A percentile compares a stretch with the other conserved stretches of the same genome.
Conservation (phyloP, 768 basidiomycete genomes). For the Xerocomellus amylosporus region DNA sequence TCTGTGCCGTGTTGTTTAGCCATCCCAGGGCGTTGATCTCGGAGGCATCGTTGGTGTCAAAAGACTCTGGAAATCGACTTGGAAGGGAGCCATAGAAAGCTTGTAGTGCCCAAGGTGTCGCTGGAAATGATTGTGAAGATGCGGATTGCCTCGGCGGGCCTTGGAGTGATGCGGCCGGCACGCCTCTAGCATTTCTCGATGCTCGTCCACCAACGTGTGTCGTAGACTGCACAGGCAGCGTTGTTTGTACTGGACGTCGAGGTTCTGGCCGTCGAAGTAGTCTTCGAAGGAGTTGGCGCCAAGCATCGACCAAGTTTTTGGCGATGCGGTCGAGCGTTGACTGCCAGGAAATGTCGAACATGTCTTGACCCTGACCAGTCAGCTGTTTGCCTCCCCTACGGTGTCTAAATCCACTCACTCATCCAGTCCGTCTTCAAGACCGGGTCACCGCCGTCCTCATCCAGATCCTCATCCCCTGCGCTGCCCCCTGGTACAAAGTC, state of each 20-base stretch:
- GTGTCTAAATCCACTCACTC: conserved; percentile 85
- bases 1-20: conserved; percentile 51
- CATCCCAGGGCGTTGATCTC: conserved; percentile 56
- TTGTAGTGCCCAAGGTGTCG: no score
- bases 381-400: conserved; percentile 76
- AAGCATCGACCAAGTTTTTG: conserved; percentile 26
- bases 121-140: no score
- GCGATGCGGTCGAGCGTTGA: conserved; percentile 23
- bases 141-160: no score
- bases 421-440: conserved; percentile 75
- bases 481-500: conserved; percentile 97
- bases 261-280: conserved; percentile 20
- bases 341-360: no score
- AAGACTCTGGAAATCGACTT: conserved; percentile 53
- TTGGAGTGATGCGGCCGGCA: conserved; percentile 44
- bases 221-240: neutral
- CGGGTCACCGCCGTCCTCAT: conserved; percentile 84
- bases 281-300: conserved; percentile 28
- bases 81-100: conserved; percentile 65
- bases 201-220: conserved; percentile 29
- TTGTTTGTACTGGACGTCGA: neutral
- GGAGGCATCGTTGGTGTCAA: conserved; percentile 42
- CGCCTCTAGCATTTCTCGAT: no score
- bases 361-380: no score
- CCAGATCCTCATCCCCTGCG: conserved; percentile 88